A percentile compares a stretch with the other conserved stretches of the same genome.
Evolutionary conservation across 1,284 basidiomycete genomes (phyloP).

Genomic region (Ganoderma leucocontextum): DNA sequence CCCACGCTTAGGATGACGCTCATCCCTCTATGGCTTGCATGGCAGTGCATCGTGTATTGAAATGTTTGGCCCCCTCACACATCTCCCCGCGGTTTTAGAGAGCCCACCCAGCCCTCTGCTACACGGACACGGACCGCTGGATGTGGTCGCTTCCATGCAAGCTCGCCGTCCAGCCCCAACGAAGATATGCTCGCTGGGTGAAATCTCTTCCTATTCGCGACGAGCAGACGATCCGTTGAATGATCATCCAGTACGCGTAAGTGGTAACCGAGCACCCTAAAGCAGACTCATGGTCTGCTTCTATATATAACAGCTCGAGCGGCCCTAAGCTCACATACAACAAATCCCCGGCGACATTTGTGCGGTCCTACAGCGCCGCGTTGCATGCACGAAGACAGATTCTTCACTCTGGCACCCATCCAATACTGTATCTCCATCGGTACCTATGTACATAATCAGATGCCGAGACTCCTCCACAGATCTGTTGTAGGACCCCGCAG

Average conservation of each 20-base stretch:
- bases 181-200: background rate
- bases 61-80: background rate
- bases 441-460: background rate
- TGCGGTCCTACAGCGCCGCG: background rate
- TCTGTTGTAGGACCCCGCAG: background rate
- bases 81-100: background rate
- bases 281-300: background rate
- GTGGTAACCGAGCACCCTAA: background rate
- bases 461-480: background rate
- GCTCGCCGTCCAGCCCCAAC: background rate
- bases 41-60: background rate
- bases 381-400: background rate
- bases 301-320: background rate
- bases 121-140: background rate
- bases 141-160: constrained; percentile 2
- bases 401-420: background rate
- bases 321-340: background rate
- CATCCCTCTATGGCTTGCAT: background rate
- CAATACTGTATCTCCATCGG: too few species aligned
- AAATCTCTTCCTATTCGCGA: background rate
- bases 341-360: background rate
- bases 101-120: background rate
- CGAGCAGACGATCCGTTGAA: background rate
- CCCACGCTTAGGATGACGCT: background rate
- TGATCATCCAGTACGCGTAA: background rate